Conservation (phyloP, 148 eudicot species). For the Vaccinium macrocarpon region DNA sequence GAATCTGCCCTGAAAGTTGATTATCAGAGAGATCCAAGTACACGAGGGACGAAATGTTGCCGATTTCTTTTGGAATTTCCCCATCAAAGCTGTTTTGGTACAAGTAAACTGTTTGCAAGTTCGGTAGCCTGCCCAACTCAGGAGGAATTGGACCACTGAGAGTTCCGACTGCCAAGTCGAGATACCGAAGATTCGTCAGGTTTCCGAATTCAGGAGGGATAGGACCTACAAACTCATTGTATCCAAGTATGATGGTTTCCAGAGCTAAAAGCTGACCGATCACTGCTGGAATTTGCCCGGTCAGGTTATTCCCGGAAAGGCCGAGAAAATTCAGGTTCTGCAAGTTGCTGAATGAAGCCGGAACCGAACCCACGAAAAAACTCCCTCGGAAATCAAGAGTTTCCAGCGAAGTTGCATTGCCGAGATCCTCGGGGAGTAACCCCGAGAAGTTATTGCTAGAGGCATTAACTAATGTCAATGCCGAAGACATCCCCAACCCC, state of each 20-base stretch:
- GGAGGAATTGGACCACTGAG: slow-evolving; percentile 61
- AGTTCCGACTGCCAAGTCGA: slow-evolving; percentile 75
- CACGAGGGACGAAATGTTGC: slow-evolving; percentile 46
- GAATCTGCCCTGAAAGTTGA: slow-evolving; percentile 63
- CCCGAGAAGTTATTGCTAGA: slow-evolving; percentile 81
- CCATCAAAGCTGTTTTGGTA: slow-evolving; percentile 67
- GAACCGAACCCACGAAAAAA: slow-evolving; percentile 63
- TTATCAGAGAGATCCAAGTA: slow-evolving; percentile 70
- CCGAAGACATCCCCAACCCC: slow-evolving; percentile 49
- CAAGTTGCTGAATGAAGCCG: slow-evolving; percentile 43
- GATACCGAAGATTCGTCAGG: slow-evolving; percentile 63
- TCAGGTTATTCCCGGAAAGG: slow-evolving; percentile 76
- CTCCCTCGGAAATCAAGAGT: slow-evolving; percentile 71
- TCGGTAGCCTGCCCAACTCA: slow-evolving; percentile 49
- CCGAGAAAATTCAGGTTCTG: slow-evolving; percentile 65
- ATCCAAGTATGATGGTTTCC: slow-evolving; percentile 70
- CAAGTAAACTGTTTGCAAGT: slow-evolving; percentile 55
- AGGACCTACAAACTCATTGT: slow-evolving; percentile 58
- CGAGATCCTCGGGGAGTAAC: slow-evolving; percentile 59
- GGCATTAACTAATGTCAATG: slow-evolving; percentile 45
- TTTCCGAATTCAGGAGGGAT: slow-evolving; percentile 75
- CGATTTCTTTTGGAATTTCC: slow-evolving; percentile 49
- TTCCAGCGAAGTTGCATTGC: slow-evolving; percentile 56
- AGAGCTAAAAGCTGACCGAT: slow-evolving; percentile 52
- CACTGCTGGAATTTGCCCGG: slow-evolving; percentile 56